phyloP scores from a whole-genome alignment of 495 filamentous ascomycete genomes.

The Hypoxylon crocopeplum region DNA sequence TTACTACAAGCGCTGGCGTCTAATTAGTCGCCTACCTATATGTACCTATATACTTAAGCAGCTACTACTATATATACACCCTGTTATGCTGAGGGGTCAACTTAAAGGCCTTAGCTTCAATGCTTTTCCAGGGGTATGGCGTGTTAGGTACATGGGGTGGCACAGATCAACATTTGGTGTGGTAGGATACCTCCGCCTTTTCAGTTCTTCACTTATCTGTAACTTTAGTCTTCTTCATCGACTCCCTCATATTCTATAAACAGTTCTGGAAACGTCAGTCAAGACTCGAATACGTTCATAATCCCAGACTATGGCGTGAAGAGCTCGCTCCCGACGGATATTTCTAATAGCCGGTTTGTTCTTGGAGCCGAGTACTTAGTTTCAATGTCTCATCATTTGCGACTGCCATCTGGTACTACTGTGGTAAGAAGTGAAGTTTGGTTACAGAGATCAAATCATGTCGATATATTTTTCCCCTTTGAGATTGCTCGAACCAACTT shows the following conservation, averaged over 20 bases:
- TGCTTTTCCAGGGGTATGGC: not conserved
- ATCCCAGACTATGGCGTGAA: no score
- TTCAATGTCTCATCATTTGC: conserved; percentile 34
- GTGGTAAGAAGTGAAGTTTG: no score
- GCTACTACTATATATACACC: no score
- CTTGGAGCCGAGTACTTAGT: no score
- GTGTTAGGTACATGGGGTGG: not conserved
- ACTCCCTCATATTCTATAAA: no score
- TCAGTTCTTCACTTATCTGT: no score
- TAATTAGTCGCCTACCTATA: conserved; percentile 32
- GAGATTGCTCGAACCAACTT: conserved; percentile 26
- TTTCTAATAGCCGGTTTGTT: no score
- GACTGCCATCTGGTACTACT: conserved; percentile 23
- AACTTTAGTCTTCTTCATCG: no score
- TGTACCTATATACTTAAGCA: no score
- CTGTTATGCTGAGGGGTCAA: conserved; percentile 21
- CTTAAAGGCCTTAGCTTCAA: not conserved
- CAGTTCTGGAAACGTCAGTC: no score
- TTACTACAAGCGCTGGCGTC: conserved; percentile 31
- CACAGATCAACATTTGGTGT: not conserved
- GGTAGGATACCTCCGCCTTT: not conserved
- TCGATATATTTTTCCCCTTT: conserved; percentile 22
- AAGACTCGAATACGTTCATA: no score
- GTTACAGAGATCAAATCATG: conserved; percentile 36
- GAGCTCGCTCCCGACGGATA: no score